Base-by-base conservation (phyloP, 2,329 filamentous ascomycete genomes). In the Talaromyces verruculosus region DNA sequence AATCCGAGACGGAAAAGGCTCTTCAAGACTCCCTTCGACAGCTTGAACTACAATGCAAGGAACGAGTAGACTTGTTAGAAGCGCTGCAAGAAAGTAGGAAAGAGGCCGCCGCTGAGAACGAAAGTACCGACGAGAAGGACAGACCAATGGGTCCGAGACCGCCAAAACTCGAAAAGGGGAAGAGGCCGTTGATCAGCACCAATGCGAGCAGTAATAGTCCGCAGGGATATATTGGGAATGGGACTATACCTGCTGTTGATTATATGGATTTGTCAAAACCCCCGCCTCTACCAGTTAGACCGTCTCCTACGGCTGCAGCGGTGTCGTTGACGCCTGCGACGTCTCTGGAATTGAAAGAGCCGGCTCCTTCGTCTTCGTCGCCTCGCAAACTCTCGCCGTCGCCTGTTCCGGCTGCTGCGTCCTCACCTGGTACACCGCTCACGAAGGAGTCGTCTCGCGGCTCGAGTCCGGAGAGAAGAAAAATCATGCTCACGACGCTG, bases 21-120 rank as follows among this genome's bases (percentile, higher is more conserved):
- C 80, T 98, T 65, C 85, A 91, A 64, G 91, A 95, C 65, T 96
- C 93, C 59, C 80, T 98, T 67, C 87, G 88, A 66, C 86, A 93
- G 72, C 85, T 98, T 74, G 93, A 98, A 75, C 77, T 93, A 68
- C 94, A 97, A 79, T 97, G 93, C 78, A 94, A 95, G 77, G 94
- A 98, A 79, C 87, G 93, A 59, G 92, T 97, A 61, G 92, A 97
- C 75, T 83, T 98, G 39, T 84, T 98, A 6, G 90, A 95, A 74
- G 90, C 93, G 6, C 81, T 98, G 65, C 87, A 89, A 67, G 83
- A 90, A 69, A 90, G 87, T 71, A 81, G 86, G 37, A 80, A 84
- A 68, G 86, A 88, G 57, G 81, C 81, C 8, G 79, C 78, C 72
- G 73, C 81, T 68, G 76, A 66, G 13, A 35, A 37, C 15, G 60